Evolutionary conservation across 2,329 filamentous ascomycete species (phyloP).

Genomic region (Aspergillus cejpii): DNA sequence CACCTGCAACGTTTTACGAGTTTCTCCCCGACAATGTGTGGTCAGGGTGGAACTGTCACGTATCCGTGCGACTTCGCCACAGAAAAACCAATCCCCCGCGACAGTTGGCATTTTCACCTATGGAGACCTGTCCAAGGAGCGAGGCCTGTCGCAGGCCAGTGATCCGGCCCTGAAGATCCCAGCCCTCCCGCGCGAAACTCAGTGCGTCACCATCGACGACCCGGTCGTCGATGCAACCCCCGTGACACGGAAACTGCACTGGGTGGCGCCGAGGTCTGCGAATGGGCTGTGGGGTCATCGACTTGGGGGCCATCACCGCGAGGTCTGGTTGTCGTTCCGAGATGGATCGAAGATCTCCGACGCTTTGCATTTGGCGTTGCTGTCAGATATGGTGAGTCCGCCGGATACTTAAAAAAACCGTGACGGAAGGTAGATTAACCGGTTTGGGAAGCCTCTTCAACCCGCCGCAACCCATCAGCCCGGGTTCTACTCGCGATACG

Average conservation of each 20-base stretch:
- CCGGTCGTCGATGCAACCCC: constrained; percentile 20
- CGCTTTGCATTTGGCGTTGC: constrained; percentile 13
- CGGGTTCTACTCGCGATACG: constrained; percentile 16
- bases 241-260: constrained; percentile 17
- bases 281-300: constrained; percentile 21
- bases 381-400: constrained; percentile 17
- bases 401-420: too few species aligned
- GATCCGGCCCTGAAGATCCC: background rate
- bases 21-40: constrained; percentile 16
- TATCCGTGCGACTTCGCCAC: background rate
- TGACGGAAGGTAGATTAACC: background rate
- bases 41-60: constrained; percentile 13
- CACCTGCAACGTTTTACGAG: constrained; percentile 12
- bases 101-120: constrained; percentile 15
- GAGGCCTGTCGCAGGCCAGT: constrained; percentile 11
- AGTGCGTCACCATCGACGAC: constrained; percentile 18
- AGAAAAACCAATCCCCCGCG: background rate
- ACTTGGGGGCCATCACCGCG: constrained; percentile 18
- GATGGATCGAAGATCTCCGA: constrained; percentile 15
- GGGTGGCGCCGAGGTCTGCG: constrained; percentile 15
- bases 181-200: constrained; percentile 11
- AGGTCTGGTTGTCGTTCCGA: constrained; percentile 20
- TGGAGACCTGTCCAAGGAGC: constrained; percentile 14
- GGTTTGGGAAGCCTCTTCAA: constrained; percentile 15
- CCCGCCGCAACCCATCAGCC: constrained; percentile 18